phyloP scores from a whole-genome alignment of 192 early-diverging fungal genomes.

The Helicostylum pulchrum region DNA sequence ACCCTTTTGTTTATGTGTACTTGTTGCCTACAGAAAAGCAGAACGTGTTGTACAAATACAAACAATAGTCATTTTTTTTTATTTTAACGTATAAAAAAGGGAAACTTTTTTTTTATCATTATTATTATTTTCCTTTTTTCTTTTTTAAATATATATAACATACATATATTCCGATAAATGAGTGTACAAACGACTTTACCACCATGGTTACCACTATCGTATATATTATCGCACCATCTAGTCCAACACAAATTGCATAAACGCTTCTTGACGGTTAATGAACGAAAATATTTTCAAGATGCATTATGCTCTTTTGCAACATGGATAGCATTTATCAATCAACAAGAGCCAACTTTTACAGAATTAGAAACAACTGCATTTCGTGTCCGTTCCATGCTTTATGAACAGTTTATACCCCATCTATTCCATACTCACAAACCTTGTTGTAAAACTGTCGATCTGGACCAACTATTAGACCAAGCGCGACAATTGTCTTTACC shows the following conservation, averaged over 20 bases:
- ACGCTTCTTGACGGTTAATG: conserved; percentile 8
- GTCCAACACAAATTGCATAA: conserved; percentile 14
- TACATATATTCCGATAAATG: neutral
- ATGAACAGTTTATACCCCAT: conserved; percentile 67
- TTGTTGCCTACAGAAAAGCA: too few relatives aligned
- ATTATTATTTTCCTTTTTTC: neutral
- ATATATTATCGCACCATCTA: conserved; percentile 13
- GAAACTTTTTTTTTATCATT: neutral
- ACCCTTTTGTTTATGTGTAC: too few relatives aligned
- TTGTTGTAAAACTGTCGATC: conserved; percentile 32
- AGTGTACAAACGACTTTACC: neutral
- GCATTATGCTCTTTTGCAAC: conserved; percentile 7
- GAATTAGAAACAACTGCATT: conserved; percentile 50
- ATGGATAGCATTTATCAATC: conserved; percentile 18
- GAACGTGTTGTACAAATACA: too few relatives aligned
- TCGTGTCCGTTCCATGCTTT: conserved; percentile 69
- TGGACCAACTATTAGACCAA: neutral
- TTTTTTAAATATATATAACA: neutral
- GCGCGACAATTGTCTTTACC: conserved; percentile 1
- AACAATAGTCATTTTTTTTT: too few relatives aligned
- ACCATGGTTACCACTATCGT: conserved; percentile 17
- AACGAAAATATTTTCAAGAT: conserved; percentile 25
- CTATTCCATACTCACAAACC: conserved; percentile 42
- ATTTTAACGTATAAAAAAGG: neutral
- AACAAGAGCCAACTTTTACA: conserved; percentile 3